Evolutionary conservation across 495 filamentous ascomycete species (phyloP).

Genomic region (Astrothelium macrocarpum): DNA sequence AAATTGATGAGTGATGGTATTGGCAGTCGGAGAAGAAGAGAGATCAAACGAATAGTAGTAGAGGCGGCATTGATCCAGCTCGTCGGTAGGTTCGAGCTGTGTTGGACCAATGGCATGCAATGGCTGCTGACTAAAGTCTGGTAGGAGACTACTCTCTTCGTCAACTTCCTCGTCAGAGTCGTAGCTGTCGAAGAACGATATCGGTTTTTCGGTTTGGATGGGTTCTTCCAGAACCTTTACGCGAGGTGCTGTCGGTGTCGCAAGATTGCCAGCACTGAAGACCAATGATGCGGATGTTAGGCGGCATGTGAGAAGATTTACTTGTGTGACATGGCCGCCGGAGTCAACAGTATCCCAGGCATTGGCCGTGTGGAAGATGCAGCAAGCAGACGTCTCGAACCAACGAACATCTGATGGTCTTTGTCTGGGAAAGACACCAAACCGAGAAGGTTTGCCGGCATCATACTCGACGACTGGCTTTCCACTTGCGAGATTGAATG

Average conservation of each 20-base stretch:
- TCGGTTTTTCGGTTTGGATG: conserved; percentile 15
- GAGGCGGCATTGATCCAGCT: conserved; percentile 53
- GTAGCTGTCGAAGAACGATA: conserved; percentile 31
- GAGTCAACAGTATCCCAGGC: conserved; percentile 44
- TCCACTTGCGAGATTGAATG: conserved; percentile 44
- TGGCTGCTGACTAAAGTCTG: conserved; percentile 8
- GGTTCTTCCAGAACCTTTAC: conserved; percentile 22
- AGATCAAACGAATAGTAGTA: conserved; percentile 54
- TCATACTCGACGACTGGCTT: conserved; percentile 48
- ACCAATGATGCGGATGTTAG: conserved; percentile 50
- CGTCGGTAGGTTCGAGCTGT: conserved; percentile 12
- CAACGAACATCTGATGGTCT: conserved; percentile 45
- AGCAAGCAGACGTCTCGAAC: conserved; percentile 54
- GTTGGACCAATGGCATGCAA: not conserved
- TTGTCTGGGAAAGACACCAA: conserved; percentile 54
- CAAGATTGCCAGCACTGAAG: conserved; percentile 49
- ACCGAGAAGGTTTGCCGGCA: conserved; percentile 41
- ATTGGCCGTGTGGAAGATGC: conserved; percentile 60
- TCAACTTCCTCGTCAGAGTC: conserved; percentile 18
- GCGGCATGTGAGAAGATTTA: conserved; percentile 54
- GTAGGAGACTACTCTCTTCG: conserved; percentile 14
- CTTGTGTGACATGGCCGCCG: conserved; percentile 22
- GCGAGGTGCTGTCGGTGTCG: conserved; percentile 28
- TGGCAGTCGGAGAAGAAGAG: conserved; percentile 4
- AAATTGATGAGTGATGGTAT: conserved; percentile 48